phyloP scores from a whole-genome alignment of 2,329 filamentous ascomycete genomes.

The Zasmidium citrigriseum region DNA sequence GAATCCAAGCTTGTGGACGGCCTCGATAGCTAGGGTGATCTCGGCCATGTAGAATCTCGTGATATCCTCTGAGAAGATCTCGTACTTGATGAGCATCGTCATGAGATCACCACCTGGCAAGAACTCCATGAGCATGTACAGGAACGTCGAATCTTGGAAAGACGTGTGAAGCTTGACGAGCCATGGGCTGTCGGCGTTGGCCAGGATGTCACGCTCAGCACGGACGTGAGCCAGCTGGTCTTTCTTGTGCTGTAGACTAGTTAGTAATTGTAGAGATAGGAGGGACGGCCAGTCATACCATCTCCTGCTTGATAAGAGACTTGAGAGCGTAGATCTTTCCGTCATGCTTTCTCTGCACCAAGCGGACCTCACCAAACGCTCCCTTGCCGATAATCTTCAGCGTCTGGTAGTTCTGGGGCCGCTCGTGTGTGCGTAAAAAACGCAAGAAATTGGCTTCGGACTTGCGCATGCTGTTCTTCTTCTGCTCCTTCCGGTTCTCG shows the following conservation, averaged over 20 bases:
- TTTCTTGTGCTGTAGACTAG: slow-evolving; percentile 74
- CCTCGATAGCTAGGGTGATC: slow-evolving; percentile 96
- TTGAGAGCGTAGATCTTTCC: slow-evolving; percentile 98
- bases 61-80: slow-evolving; percentile 98
- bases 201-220: slow-evolving; percentile 94
- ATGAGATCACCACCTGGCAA: slow-evolving; percentile 96
- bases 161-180: slow-evolving; percentile 98
- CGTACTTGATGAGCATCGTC: slow-evolving; percentile 99
- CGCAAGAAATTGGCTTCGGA: slow-evolving; percentile 92
- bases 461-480: slow-evolving; percentile 80
- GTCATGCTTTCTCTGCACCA: slow-evolving; percentile 94
- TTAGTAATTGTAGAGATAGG: slow-evolving; percentile 11
- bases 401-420: slow-evolving; percentile 90
- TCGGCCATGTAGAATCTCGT: slow-evolving; percentile 99
- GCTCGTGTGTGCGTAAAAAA: slow-evolving; percentile 90
- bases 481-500: slow-evolving; percentile 75
- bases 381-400: slow-evolving; percentile 99
- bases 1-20: slow-evolving; percentile 95
- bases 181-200: slow-evolving; percentile 99
- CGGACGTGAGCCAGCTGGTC: slow-evolving; percentile 97
- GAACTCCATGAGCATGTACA: slow-evolving; percentile 99
- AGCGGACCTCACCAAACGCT: slow-evolving; percentile 96
- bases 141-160: slow-evolving; percentile 92
- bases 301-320: slow-evolving; percentile 96
- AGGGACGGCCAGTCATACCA: slow-evolving; percentile 53